A percentile compares a stretch with the other conserved stretches of the same genome.
Conservation (phyloP, 73 alveolate species). For the Uronychia binucleata region DNA sequence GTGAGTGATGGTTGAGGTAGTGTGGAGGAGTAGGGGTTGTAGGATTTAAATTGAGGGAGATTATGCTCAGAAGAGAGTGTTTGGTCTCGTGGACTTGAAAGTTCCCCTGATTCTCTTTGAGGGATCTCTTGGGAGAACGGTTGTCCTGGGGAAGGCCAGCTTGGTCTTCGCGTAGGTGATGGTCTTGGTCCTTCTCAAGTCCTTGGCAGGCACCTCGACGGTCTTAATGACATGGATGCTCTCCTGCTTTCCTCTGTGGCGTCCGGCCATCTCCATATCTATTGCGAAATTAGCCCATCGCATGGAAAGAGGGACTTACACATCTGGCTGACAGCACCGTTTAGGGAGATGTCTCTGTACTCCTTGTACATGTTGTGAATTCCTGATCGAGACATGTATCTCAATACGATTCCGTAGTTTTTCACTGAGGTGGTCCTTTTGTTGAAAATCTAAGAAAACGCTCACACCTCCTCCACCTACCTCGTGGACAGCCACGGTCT, state of each 20-base stretch:
- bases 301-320: constrained; percentile 21
- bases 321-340: constrained; percentile 91
- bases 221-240: constrained; percentile 89
- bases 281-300: neutral
- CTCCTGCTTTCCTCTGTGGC: constrained; percentile 92
- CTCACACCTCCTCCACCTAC: constrained; percentile 75
- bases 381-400: constrained; percentile 92
- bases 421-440: constrained; percentile 73
- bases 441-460: constrained; percentile 70
- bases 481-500: neutral
- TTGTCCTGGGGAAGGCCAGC: constrained; percentile 58
- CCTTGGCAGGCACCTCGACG: constrained; percentile 29
- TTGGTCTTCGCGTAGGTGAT: constrained; percentile 39
- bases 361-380: constrained; percentile 95
- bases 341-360: constrained; percentile 85
- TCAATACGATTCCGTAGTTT: constrained; percentile 91
- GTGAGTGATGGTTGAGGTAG: no score
- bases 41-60: constrained; percentile 9
- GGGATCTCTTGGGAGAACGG: constrained; percentile 58
- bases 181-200: constrained; percentile 49
- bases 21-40: no score
- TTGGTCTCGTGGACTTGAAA: constrained; percentile 71
- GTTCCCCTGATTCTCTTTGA: constrained; percentile 51
- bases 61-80: constrained; percentile 19
- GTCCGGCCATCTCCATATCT: constrained; percentile 91